Conservation (phyloP, 2,329 filamentous ascomycete species). For the Scleromitrula shiraiana region DNA sequence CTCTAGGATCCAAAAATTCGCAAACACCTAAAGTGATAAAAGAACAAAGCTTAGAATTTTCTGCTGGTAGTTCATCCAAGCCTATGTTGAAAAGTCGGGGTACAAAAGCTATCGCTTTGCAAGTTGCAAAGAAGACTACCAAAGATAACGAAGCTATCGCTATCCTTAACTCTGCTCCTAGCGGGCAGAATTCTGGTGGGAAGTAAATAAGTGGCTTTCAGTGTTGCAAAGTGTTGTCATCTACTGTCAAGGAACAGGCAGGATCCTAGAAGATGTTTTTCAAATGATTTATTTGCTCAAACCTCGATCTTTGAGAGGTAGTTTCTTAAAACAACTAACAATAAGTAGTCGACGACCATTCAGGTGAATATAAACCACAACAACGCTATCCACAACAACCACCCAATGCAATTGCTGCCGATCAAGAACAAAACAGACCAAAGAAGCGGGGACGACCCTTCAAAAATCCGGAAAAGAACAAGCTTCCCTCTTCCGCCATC, state of each 20-base stretch:
- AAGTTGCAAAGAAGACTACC: not conserved
- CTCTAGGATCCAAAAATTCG: not conserved
- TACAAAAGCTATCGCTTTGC: not conserved
- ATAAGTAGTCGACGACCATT: not conserved
- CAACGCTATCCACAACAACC: not conserved
- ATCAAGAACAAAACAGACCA: not conserved
- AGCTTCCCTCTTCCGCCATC: not conserved
- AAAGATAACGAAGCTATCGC: not conserved
- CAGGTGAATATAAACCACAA: not conserved
- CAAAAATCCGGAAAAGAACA: not conserved
- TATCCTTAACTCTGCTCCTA: not conserved
- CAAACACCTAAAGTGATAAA: not conserved
- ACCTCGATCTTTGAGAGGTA: not conserved
- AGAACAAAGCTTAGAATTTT: not conserved
- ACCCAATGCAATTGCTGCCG: not conserved
- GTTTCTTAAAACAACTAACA: not conserved
- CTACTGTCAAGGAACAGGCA: constrained; percentile 5
- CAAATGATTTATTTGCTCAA: not conserved
- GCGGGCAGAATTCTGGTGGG: not conserved
- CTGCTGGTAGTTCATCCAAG: not conserved
- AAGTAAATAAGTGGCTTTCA: not conserved
- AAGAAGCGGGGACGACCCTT: not conserved
- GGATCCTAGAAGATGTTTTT: not conserved
- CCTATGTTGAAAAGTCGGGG: not conserved
- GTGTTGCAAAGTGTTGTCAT: not conserved